phyloP scores from a whole-genome alignment of 495 filamentous ascomycete species.

The Glarea lozoyensis region DNA sequence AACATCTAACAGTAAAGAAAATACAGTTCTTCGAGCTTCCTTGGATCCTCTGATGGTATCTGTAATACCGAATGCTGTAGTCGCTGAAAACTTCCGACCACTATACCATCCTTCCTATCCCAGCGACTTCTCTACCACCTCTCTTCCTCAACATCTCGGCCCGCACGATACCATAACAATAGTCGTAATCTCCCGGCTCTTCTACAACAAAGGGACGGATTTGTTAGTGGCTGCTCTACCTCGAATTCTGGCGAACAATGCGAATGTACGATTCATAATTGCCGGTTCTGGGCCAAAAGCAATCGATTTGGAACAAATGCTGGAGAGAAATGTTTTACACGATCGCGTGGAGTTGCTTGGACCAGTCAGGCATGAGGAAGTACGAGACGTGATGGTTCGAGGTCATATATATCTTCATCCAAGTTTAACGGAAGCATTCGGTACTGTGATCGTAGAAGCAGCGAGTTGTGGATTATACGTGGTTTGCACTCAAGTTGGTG shows the following conservation, averaged over 20 bases:
- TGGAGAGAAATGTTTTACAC: constrained; percentile 91
- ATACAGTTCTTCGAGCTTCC: constrained; percentile 90
- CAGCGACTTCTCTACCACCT: constrained; percentile 18
- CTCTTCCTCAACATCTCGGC: constrained; percentile 41
- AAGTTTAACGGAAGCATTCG: constrained; percentile 90
- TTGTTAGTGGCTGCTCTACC: constrained; percentile 90
- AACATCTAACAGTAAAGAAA: constrained; percentile 70
- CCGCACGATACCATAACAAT: constrained; percentile 88
- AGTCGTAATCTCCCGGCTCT: constrained; percentile 92
- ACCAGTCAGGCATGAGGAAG: constrained; percentile 87
- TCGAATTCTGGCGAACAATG: constrained; percentile 77
- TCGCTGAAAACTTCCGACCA: constrained; percentile 90
- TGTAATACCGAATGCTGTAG: constrained; percentile 94
- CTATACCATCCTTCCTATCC: constrained; percentile 32
- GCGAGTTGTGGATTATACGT: constrained; percentile 93
- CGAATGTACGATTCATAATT: constrained; percentile 94
- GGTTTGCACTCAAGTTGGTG: constrained; percentile 91
- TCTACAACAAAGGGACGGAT: constrained; percentile 98
- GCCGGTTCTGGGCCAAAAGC: constrained; percentile 92
- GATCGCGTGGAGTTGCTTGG: constrained; percentile 89
- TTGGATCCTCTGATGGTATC: constrained; percentile 95
- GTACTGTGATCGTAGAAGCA: constrained; percentile 94
- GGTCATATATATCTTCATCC: constrained; percentile 97
- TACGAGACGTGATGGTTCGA: constrained; percentile 95
- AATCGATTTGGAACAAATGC: constrained; percentile 96